These are phyloP conservation scores for Sclerotinia subarctica DNA, from an alignment of 2,329 filamentous ascomycete genomes.

Conservation along the genomic window DNA sequence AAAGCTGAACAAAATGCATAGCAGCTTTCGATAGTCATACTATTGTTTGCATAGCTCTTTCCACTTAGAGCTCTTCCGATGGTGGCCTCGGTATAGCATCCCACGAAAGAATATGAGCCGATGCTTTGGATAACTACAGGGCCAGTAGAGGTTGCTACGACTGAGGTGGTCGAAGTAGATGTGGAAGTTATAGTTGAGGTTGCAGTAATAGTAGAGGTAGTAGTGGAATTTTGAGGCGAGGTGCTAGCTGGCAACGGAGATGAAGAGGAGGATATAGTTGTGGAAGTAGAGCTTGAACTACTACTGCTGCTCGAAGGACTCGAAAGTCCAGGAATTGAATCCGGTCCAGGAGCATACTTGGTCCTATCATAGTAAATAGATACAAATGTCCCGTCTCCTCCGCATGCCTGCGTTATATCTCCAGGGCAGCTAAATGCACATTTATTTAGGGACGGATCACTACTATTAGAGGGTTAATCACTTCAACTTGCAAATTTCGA, in stretches of 20 bases:
- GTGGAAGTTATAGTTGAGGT: slow-evolving; percentile 4
- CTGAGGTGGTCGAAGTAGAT: slow-evolving; percentile 13
- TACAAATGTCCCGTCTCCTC: slow-evolving; percentile 38
- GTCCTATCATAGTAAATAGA: slow-evolving; percentile 39
- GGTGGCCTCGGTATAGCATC: slow-evolving; percentile 39
- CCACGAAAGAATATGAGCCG: slow-evolving; percentile 25
- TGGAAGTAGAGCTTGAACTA: slow-evolving; percentile 2
- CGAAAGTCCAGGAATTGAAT: slow-evolving; percentile 4
- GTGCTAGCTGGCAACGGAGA: not conserved
- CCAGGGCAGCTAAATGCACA: slow-evolving; percentile 29
- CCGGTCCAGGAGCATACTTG: slow-evolving; percentile 30
- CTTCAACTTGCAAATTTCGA: not conserved
- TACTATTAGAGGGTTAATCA: slow-evolving; percentile 22
- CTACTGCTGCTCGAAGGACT: not conserved
- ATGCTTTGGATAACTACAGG: slow-evolving; percentile 20
- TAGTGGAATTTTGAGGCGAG: not conserved
- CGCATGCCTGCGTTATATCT: slow-evolving; percentile 28
- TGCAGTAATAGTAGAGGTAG: slow-evolving; percentile 15
- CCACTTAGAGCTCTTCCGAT: slow-evolving; percentile 31
- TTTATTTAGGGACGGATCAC: slow-evolving; percentile 30
- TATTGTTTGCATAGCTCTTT: slow-evolving; percentile 26
- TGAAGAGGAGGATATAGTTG: slow-evolving; percentile 17
- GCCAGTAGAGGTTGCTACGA: slow-evolving; percentile 8
- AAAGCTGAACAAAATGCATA: slow-evolving; percentile 32
- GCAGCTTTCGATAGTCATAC: slow-evolving; percentile 36